Evolutionary conservation across 2,329 filamentous ascomycete species (phyloP), one percentile per base, ranked within the genome.

Genomic region (Beauveria australis): DNA sequence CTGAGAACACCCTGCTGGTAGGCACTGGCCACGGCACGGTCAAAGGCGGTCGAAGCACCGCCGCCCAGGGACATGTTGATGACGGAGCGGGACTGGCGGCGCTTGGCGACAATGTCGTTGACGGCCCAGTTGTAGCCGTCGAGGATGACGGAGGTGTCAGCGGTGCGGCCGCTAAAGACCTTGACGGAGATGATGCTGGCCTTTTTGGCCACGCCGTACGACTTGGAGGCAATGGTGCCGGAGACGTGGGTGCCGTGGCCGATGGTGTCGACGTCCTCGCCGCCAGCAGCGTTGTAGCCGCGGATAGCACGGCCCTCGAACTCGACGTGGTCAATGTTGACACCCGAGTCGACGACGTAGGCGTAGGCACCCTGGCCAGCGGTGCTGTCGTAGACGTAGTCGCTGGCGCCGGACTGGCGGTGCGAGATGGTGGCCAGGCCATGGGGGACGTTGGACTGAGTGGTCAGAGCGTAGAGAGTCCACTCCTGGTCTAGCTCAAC

Each of bases 331-430:
- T 76, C 75, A 43, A 74, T 73, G 59, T 74, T 74, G 69, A 89
- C 82, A 65, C 86, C 86, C 6, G 85, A 88, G 71, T 89, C 86
- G 46, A 89, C 80, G 26, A 89, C 73, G 69, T 84, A 89, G 30
- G 79, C 80, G 24, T 81, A 86, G 65, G 83, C 81, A n/a, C 80
- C 81, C 64, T 77, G 61, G 37, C 82, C 83, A 24, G 78, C 79
- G 14, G 74, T 75, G 61, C 73, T 72, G 68, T 85, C 81, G 63
- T 75, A 75, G 16, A 67, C 64, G 40, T 67, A 60, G 30, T 65
- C 60, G 46, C 57, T 71, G 8, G 65, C 69, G 40, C 70, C 70
- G 22, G 69, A 65, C 19, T 66, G 71, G 19, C 69, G 66, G 67
- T 75, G 73, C 8, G 79, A 81, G 63, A 81, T 70, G 37, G 76